phyloP scores from a whole-genome alignment of 768 basidiomycete species.

The Russula ochroleuca region DNA sequence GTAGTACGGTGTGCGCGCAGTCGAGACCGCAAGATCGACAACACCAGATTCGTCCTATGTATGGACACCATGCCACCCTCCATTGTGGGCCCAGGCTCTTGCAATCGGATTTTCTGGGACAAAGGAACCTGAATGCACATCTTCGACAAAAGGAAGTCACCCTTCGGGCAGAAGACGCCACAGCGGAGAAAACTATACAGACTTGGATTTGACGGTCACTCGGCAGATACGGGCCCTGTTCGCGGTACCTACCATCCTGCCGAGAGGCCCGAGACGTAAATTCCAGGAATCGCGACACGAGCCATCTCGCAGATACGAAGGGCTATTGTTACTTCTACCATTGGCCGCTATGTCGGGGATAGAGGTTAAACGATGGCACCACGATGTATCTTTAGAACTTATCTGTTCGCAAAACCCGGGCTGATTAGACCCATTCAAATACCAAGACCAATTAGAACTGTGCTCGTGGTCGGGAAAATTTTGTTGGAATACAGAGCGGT shows the following conservation, averaged over 20 bases:
- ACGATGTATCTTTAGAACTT: constrained; percentile 2
- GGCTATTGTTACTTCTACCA: neutral
- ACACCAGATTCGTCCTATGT: neutral
- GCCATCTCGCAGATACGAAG: constrained; percentile 8
- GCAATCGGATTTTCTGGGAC: constrained; percentile 7
- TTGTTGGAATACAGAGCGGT: neutral
- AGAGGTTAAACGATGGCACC: neutral
- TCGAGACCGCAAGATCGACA: constrained; percentile 17
- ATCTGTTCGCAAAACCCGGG: neutral
- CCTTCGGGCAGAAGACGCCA: neutral
- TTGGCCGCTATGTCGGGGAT: neutral
- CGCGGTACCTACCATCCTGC: neutral
- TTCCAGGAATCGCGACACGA: neutral
- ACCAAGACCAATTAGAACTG: neutral
- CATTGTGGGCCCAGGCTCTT: constrained; percentile 2
- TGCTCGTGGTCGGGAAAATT: neutral
- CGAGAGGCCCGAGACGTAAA: constrained; percentile 6
- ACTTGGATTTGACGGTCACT: neutral
- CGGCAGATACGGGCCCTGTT: neutral
- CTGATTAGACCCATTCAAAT: neutral
- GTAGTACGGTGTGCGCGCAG: neutral
- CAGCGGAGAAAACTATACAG: constrained; percentile 17
- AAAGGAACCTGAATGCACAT: constrained; percentile 3
- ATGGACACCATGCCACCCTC: neutral
- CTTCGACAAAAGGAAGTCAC: constrained; percentile 1